Evolutionary conservation across 2,329 filamentous ascomycete genomes (phyloP).

Genomic region (Ceratocystis albifundus): DNA sequence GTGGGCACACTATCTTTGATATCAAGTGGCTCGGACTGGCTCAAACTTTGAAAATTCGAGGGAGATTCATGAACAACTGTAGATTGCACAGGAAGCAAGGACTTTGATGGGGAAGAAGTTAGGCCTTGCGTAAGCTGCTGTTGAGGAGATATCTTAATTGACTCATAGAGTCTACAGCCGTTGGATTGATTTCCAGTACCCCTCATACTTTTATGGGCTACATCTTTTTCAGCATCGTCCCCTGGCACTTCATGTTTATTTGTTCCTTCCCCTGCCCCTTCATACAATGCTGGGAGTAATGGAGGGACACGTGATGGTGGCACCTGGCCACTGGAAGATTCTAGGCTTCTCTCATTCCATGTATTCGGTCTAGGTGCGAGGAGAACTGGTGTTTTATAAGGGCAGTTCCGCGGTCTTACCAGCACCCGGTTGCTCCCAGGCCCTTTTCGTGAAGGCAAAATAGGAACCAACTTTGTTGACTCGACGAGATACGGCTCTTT

Average conservation of each 20-base stretch:
- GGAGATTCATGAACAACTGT: background rate
- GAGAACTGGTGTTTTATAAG: background rate
- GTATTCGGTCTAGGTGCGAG: background rate
- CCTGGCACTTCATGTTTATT: background rate
- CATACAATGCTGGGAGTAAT: background rate
- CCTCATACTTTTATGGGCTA: background rate
- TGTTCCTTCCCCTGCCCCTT: background rate
- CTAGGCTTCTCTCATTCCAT: background rate
- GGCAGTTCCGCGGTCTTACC: background rate
- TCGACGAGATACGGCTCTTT: background rate
- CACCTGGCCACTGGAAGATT: too few species aligned
- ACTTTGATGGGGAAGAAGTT: background rate
- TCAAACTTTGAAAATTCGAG: background rate
- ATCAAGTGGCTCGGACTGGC: background rate
- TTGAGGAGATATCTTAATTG: background rate
- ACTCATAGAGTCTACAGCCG: background rate
- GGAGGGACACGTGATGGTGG: background rate
- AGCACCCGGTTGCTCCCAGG: slow-evolving; percentile 13
- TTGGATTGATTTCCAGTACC: background rate
- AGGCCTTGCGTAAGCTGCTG: background rate
- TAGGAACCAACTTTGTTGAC: background rate
- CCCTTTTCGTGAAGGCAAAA: background rate
- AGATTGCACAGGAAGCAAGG: background rate
- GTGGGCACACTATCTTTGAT: background rate
- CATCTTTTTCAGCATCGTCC: background rate